Evolutionary conservation across 805 yeast genomes (phyloP).

Genomic region (Cyberlindnera xylosilytica): DNA sequence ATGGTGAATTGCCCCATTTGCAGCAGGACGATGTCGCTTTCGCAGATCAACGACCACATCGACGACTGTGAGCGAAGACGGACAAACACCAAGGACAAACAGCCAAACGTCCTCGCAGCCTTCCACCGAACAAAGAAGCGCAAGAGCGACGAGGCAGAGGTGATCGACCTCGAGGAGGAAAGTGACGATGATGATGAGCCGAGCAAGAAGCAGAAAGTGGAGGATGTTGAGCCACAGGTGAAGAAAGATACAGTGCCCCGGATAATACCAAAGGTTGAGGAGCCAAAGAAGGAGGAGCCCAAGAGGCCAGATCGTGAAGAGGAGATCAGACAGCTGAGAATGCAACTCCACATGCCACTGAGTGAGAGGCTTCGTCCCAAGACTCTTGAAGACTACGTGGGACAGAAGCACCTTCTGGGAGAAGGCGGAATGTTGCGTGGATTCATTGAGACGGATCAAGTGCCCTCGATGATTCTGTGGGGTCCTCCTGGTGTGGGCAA

Average conservation of each 20-base stretch:
- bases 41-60: constrained; percentile 23
- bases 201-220: neutral
- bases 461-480: constrained; percentile 87
- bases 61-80: constrained; percentile 21
- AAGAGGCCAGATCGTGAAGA: constrained; percentile 11
- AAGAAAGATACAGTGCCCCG: too few relatives aligned
- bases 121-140: constrained; percentile 3
- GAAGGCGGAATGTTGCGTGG: constrained; percentile 58
- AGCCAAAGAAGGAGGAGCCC: neutral
- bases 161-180: constrained; percentile 17
- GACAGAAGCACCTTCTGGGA: constrained; percentile 79
- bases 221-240: too few relatives aligned
- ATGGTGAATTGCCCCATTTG: constrained; percentile 30
- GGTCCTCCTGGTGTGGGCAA: constrained; percentile 96
- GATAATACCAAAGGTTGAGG: neutral
- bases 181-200: constrained; percentile 1
- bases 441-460: constrained; percentile 54
- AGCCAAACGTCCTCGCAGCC: constrained; percentile 7
- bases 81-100: constrained; percentile 1
- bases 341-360: constrained; percentile 40
- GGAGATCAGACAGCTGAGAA: constrained; percentile 18
- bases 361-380: constrained; percentile 85
- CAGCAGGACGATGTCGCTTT: constrained; percentile 16
- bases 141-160: constrained; percentile 8
- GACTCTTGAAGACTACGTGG: constrained; percentile 66